These are phyloP conservation scores for Penicillium sp. DNA, from an alignment of 2,329 filamentous ascomycete species.

Conservation along the genomic window DNA sequence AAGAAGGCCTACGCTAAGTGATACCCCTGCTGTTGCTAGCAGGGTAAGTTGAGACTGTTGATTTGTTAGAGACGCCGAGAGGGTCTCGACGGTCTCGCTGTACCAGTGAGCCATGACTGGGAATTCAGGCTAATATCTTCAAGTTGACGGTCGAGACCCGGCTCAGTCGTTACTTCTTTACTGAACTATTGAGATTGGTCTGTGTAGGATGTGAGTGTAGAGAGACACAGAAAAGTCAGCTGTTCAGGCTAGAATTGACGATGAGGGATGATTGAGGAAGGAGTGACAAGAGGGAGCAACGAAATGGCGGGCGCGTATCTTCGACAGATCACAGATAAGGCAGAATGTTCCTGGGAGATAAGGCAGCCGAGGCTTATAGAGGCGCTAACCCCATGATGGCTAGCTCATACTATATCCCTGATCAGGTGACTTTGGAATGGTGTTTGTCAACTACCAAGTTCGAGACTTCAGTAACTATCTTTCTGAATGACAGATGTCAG, in stretches of 20 bases:
- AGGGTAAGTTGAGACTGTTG: constrained; percentile 37
- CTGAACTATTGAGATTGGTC: neutral
- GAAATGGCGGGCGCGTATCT: neutral
- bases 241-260: neutral
- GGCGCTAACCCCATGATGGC: neutral
- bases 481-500: neutral
- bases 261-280: neutral
- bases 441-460: neutral
- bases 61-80: constrained; percentile 39
- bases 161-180: neutral
- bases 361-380: neutral
- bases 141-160: neutral
- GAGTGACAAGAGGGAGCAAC: neutral
- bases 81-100: constrained; percentile 38
- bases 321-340: neutral
- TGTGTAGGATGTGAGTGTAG: neutral
- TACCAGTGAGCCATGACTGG: constrained; percentile 38
- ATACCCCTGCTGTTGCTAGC: constrained; percentile 41
- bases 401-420: neutral
- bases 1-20: constrained; percentile 40
- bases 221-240: neutral
- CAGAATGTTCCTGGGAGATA: neutral
- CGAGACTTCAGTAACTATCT: neutral
- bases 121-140: neutral
- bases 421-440: neutral